Percentiles rank a stretch among this genome's conserved stretches.
phyloP scores from a whole-genome alignment of 2,329 filamentous ascomycete species.

The Fusarium poae region DNA sequence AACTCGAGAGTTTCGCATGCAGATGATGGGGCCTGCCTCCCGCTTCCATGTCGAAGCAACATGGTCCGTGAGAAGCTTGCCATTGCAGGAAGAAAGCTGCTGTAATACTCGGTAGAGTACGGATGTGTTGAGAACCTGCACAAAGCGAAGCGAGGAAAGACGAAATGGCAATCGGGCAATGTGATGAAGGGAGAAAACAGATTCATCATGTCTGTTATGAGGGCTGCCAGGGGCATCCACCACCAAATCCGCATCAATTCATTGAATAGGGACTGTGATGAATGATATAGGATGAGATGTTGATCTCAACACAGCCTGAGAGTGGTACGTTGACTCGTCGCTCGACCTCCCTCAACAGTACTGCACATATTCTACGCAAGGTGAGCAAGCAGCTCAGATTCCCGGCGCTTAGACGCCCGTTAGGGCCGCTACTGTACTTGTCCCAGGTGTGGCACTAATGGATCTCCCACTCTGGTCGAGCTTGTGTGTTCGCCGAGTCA shows the following conservation, averaged over 20 bases:
- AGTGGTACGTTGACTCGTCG: slow-evolving; percentile 19
- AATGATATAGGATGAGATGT: slow-evolving; percentile 22
- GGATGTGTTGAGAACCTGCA: slow-evolving; percentile 16
- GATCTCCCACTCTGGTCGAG: slow-evolving; percentile 27
- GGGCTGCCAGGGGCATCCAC: slow-evolving; percentile 36
- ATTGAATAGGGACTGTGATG: slow-evolving; percentile 18
- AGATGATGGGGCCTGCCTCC: slow-evolving; percentile 35
- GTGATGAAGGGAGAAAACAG: slow-evolving; percentile 27
- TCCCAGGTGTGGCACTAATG: slow-evolving; percentile 39
- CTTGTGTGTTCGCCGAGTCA: slow-evolving; percentile 31
- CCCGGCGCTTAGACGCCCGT: slow-evolving; percentile 49
- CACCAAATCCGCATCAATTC: slow-evolving; percentile 25
- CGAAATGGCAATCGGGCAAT: slow-evolving; percentile 17
- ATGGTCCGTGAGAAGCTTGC: slow-evolving; percentile 40
- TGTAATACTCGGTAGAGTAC: slow-evolving; percentile 14
- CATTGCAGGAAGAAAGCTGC: slow-evolving; percentile 20
- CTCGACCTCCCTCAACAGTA: slow-evolving; percentile 25
- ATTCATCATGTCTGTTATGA: slow-evolving; percentile 21
- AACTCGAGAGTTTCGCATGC: slow-evolving; percentile 28
- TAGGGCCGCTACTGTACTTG: slow-evolving; percentile 52
- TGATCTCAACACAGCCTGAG: background rate
- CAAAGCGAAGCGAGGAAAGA: slow-evolving; percentile 11
- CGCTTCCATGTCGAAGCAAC: slow-evolving; percentile 33
- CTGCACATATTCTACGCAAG: slow-evolving; percentile 4
- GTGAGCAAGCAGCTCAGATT: slow-evolving; percentile 42